Conservation (phyloP, 805 yeast genomes). For the Candida nemodendra region DNA sequence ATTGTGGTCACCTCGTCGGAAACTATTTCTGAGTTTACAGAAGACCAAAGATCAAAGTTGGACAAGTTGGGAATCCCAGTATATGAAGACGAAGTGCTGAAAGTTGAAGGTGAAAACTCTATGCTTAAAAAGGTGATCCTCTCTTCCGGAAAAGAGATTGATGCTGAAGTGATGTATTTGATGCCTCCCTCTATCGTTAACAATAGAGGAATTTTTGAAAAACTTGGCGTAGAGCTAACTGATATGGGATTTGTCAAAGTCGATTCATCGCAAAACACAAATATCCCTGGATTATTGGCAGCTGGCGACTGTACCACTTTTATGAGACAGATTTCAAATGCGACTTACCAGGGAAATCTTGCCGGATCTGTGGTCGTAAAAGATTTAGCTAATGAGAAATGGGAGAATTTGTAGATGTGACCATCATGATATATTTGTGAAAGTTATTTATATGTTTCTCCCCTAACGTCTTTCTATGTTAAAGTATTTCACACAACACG, state of each 20-base stretch:
- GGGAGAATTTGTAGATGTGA: not conserved
- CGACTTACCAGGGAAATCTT: not conserved
- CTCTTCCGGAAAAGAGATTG: not conserved
- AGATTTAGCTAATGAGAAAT: not conserved
- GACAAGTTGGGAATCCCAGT: not conserved
- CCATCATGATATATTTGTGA: no score
- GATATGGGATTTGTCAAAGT: not conserved
- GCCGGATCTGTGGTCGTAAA: not conserved
- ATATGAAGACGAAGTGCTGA: not conserved
- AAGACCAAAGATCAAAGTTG: not conserved
- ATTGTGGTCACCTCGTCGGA: not conserved
- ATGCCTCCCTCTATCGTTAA: not conserved
- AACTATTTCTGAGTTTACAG: not conserved
- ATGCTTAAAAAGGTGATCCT: not conserved
- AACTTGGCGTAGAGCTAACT: not conserved
- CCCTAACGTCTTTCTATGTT: no score
- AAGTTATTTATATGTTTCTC: no score
- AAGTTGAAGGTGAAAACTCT: not conserved
- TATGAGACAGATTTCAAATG: not conserved
- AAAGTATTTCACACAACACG: no score
- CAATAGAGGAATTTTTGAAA: not conserved
- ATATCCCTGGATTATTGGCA: not conserved
- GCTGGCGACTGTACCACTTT: slow-evolving; percentile 2
- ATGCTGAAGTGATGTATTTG: not conserved
- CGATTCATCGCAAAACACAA: not conserved